phyloP scores from a whole-genome alignment of 306 rosid genomes.

The Vicia faba region DNA sequence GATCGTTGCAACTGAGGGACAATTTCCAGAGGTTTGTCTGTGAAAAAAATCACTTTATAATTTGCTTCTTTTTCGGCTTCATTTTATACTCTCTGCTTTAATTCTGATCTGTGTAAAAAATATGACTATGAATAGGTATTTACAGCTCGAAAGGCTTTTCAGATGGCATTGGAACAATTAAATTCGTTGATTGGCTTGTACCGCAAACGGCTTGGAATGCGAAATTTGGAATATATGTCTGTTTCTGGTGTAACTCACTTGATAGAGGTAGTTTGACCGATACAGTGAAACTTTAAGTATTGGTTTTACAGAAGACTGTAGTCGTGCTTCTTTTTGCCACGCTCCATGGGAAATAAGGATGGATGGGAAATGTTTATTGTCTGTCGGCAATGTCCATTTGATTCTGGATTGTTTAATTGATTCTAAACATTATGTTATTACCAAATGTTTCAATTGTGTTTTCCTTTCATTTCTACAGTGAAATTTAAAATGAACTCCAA shows the following conservation, averaged over 20 bases:
- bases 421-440: conserved; percentile 10
- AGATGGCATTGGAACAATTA: conserved; percentile 63
- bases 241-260: conserved; percentile 89
- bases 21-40: conserved; percentile 69
- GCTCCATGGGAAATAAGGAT: conserved; percentile 8
- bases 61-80: conserved; percentile 26
- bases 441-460: conserved; percentile 4
- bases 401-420: conserved; percentile 17
- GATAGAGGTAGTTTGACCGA: conserved; percentile 68
- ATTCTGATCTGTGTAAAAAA: conserved; percentile 27
- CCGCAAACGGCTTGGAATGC: conserved; percentile 72
- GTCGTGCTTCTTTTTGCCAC: conserved; percentile 17
- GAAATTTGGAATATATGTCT: conserved; percentile 67
- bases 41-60: conserved; percentile 16
- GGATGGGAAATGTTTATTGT: conserved; percentile 4
- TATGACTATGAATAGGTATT: conserved; percentile 53
- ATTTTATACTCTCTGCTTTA: conserved; percentile 21
- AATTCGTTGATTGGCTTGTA: conserved; percentile 63
- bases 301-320: conserved; percentile 12
- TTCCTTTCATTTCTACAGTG: conserved; percentile 29
- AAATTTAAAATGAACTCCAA: not conserved
- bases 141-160: conserved; percentile 62
- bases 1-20: conserved; percentile 58
- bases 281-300: conserved; percentile 17
- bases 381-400: conserved; percentile 25